Percentiles rank a stretch among this genome's conserved stretches.
Conservation (phyloP, 108 stramenopile species). For the Discostella pseudostelligera region DNA sequence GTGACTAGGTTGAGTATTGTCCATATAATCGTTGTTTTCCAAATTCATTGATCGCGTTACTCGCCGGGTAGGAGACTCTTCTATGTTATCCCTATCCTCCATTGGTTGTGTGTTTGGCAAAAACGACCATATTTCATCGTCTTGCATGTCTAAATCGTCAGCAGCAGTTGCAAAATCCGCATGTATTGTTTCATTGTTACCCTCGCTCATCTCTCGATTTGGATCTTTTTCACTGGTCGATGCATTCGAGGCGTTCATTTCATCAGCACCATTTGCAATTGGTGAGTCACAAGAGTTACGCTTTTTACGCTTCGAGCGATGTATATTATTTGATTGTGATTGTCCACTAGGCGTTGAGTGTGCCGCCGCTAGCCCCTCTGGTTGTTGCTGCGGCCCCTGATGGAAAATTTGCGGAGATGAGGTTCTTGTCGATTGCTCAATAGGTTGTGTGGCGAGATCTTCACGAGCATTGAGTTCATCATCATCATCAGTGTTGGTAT, state of each 20-base stretch:
- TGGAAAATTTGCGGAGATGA: neutral
- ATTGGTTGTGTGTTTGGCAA: neutral
- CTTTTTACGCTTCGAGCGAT: constrained; percentile 25
- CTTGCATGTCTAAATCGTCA: constrained; percentile 26
- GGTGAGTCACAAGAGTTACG: too few species aligned
- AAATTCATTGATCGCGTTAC: constrained; percentile 6
- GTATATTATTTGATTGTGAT: constrained; percentile 7
- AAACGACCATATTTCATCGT: constrained; percentile 36
- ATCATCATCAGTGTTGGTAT: constrained; percentile 2
- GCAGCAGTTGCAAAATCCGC: constrained; percentile 2
- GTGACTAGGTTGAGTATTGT: neutral
- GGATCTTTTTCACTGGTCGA: neutral
- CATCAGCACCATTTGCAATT: too few species aligned
- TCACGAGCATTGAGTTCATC: neutral
- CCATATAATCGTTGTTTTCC: neutral
- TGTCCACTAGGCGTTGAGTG: neutral
- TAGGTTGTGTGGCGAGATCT: neutral
- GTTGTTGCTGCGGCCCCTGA: neutral
- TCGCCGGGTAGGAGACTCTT: neutral
- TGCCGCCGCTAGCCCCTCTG: neutral
- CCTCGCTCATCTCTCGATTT: neutral
- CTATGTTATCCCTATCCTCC: neutral
- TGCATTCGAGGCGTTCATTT: neutral
- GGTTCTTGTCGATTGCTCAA: neutral
- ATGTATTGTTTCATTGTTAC: neutral